phyloP scores from a whole-genome alignment of 352 stramenopile genomes.

The Phytopythium cucurbitacearum region DNA sequence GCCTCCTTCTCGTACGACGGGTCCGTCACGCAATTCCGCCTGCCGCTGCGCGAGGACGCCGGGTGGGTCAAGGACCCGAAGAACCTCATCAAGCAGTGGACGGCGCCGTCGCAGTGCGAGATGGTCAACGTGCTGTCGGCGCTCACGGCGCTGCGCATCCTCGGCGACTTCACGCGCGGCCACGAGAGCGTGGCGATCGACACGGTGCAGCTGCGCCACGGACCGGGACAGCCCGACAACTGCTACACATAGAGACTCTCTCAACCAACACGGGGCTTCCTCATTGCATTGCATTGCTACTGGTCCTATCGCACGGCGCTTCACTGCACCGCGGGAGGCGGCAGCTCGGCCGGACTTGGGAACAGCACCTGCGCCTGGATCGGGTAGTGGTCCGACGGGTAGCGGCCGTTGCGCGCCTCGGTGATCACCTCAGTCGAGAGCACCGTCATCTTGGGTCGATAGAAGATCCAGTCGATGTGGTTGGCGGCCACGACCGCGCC shows the following conservation, averaged over 20 bases:
- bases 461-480: conserved; percentile 90
- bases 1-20: conserved; percentile 79
- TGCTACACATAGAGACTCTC: conserved; percentile 18
- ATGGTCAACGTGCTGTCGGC: conserved; percentile 86
- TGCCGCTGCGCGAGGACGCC: conserved; percentile 76
- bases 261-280: too few relatives aligned
- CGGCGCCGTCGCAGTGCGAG: conserved; percentile 69
- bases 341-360: conserved; percentile 49
- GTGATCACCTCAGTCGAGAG: conserved; percentile 79
- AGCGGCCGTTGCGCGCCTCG: conserved; percentile 71
- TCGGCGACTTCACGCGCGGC: conserved; percentile 89
- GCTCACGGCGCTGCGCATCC: conserved; percentile 79
- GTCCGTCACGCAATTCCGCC: conserved; percentile 68
- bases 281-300: too few relatives aligned
- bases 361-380: conserved; percentile 82
- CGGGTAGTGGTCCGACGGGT: conserved; percentile 86
- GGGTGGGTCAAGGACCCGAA: conserved; percentile 91
- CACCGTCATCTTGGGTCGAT: conserved; percentile 71
- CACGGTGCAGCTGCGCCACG: conserved; percentile 66
- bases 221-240: conserved; percentile 28
- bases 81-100: conserved; percentile 83
- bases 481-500: conserved; percentile 59
- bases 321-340: conserved; percentile 18
- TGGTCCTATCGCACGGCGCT: too few relatives aligned
- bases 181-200: conserved; percentile 90